Evolutionary conservation across 805 yeast genomes (phyloP).

Genomic region (Isabelozyma gotoi): DNA sequence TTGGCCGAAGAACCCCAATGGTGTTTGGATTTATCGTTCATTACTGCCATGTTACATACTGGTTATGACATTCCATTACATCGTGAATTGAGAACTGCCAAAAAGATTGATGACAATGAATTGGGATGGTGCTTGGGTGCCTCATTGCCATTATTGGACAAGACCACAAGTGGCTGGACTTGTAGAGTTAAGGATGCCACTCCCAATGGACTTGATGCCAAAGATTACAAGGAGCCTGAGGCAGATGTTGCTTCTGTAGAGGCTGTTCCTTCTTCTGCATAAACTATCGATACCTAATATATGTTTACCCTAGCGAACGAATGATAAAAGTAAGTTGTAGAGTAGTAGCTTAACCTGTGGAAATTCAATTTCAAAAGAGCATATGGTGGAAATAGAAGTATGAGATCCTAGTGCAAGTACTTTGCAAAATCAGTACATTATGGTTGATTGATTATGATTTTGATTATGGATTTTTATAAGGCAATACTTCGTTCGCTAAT

Average conservation of each 20-base stretch:
- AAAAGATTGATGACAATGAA: conserved; percentile 84
- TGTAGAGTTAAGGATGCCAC: conserved; percentile 45
- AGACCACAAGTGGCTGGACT: conserved; percentile 60
- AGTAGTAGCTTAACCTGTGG: neutral
- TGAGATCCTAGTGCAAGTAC: too few relatives aligned
- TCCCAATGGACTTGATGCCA: conserved; percentile 1
- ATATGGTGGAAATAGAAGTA: too few relatives aligned
- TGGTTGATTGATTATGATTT: too few relatives aligned
- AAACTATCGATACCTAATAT: too few relatives aligned
- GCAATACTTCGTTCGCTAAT: too few relatives aligned
- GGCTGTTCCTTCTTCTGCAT: conserved; percentile 1
- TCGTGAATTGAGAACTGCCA: conserved; percentile 90
- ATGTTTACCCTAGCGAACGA: neutral
- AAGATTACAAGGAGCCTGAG: neutral
- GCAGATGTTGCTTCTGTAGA: too few relatives aligned
- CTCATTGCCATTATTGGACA: conserved; percentile 82
- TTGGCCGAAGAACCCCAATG: conserved; percentile 83
- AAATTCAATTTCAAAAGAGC: too few relatives aligned
- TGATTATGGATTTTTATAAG: too few relatives aligned
- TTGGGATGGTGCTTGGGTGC: conserved; percentile 99
- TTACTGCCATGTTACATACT: conserved; percentile 86
- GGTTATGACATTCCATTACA: conserved; percentile 93
- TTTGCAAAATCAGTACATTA: too few relatives aligned
- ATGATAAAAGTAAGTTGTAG: neutral
- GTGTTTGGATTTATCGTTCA: conserved; percentile 91